phyloP scores from a whole-genome alignment of 495 filamentous ascomycete genomes.

The Staphylotrichum longicolle region DNA sequence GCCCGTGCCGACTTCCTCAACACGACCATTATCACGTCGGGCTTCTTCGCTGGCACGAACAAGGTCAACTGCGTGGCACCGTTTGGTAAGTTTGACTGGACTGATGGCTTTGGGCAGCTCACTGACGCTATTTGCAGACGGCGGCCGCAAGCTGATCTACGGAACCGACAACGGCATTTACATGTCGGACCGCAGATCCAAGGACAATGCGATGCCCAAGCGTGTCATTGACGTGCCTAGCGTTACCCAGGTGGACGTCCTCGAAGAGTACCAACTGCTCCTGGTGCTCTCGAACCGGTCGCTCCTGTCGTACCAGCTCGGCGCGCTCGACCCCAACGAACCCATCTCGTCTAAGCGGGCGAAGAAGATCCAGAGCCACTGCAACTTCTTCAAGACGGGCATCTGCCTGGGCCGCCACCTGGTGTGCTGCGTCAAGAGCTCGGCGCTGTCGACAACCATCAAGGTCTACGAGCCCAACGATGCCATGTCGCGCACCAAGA shows the following conservation, averaged over 20 bases:
- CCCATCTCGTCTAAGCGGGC: slow-evolving; percentile 74
- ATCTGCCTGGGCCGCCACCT: slow-evolving; percentile 92
- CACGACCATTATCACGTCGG: slow-evolving; percentile 76
- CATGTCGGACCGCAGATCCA: slow-evolving; percentile 83
- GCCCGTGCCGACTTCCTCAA: slow-evolving; percentile 92
- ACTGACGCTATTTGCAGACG: slow-evolving; percentile 52
- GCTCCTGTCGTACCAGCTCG: slow-evolving; percentile 78
- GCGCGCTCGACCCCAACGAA: slow-evolving; percentile 79
- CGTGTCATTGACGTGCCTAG: slow-evolving; percentile 80
- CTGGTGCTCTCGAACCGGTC: slow-evolving; percentile 93
- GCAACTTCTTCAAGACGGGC: slow-evolving; percentile 96
- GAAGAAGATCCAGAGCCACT: slow-evolving; percentile 96
- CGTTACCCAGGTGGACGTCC: slow-evolving; percentile 92
- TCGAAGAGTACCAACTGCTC: slow-evolving; percentile 90
- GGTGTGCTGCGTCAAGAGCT: slow-evolving; percentile 91
- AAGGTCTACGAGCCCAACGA: slow-evolving; percentile 98
- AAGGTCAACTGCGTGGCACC: slow-evolving; percentile 92
- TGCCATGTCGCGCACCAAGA: slow-evolving; percentile 78
- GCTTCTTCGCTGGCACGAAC: slow-evolving; percentile 78
- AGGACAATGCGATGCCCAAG: slow-evolving; percentile 74
- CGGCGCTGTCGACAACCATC: slow-evolving; percentile 85
- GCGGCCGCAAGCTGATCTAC: slow-evolving; percentile 88
- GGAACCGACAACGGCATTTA: slow-evolving; percentile 94
- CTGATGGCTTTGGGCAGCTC: not conserved
- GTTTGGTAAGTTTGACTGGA: slow-evolving; percentile 57